Evolutionary conservation across 176 grass and related monocot species (phyloP).

Genomic region (Oryza officinalis): DNA sequence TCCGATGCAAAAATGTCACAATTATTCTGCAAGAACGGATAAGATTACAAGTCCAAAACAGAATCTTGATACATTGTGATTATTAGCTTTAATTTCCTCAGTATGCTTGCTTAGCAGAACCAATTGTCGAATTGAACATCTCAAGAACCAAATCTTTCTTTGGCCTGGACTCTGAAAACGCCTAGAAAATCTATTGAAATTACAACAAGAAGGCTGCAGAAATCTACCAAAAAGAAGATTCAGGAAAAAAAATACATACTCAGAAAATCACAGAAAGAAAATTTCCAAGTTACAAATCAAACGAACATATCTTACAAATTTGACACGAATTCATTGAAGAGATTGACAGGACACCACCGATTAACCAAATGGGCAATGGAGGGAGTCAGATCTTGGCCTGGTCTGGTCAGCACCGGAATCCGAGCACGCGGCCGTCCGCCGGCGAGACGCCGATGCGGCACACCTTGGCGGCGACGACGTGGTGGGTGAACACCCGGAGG

Average conservation of each 20-base stretch:
- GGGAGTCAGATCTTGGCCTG: slow-evolving; percentile 18
- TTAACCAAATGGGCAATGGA: not conserved
- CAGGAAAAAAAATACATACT: not conserved
- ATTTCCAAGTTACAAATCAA: slow-evolving; percentile 30
- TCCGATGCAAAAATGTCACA: slow-evolving; percentile 3
- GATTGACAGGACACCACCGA: not conserved
- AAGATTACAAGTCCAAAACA: not conserved
- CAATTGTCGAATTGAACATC: slow-evolving; percentile 16
- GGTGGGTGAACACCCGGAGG: slow-evolving; percentile 76
- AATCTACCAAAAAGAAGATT: slow-evolving; percentile 5
- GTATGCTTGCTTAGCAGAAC: not conserved
- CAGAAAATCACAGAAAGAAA: not conserved
- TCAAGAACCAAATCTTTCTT: slow-evolving; percentile 52
- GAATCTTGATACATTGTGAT: not conserved
- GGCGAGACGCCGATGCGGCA: slow-evolving; percentile 70
- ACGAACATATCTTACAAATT: slow-evolving; percentile 36
- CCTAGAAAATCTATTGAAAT: slow-evolving; percentile 18
- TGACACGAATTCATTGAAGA: slow-evolving; percentile 6
- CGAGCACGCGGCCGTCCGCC: slow-evolving; percentile 62
- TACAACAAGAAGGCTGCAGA: slow-evolving; percentile 5
- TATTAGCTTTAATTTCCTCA: not conserved
- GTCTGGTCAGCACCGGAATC: slow-evolving; percentile 63
- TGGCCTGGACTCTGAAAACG: slow-evolving; percentile 37
- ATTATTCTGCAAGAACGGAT: not conserved
- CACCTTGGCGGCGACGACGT: slow-evolving; percentile 59